A percentile compares a stretch with the other conserved stretches of the same genome.
Conservation (phyloP, 1,139 yeast genomes). For the Protomyces lactucae-debilis region DNA sequence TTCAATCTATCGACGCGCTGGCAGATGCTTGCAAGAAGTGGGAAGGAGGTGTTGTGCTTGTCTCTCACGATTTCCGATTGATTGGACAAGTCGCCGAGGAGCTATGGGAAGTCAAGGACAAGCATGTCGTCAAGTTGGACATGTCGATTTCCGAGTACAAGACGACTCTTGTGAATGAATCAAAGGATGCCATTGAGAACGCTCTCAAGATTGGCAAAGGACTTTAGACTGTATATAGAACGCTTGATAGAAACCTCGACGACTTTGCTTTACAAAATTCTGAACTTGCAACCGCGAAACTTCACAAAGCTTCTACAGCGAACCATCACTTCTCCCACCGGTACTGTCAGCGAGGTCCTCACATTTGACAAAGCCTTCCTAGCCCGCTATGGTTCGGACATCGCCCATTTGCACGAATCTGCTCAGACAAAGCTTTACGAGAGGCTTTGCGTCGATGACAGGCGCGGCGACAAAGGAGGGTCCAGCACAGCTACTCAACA, state of each 20-base stretch:
- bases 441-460: not conserved
- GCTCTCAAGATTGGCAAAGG: constrained; percentile 25
- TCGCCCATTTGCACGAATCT: not conserved
- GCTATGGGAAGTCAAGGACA: constrained; percentile 32
- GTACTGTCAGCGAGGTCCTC: too few relatives aligned
- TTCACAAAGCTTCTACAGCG: too few relatives aligned
- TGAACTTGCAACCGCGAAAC: too few relatives aligned
- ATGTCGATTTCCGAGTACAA: constrained; percentile 29
- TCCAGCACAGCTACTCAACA: not conserved
- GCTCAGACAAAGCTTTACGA: not conserved
- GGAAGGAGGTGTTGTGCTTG: constrained; percentile 98
- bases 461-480: not conserved
- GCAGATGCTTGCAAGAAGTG: constrained; percentile 93
- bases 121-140: constrained; percentile 28
- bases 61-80: constrained; percentile 98
- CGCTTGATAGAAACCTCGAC: too few relatives aligned
- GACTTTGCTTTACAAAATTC: too few relatives aligned
- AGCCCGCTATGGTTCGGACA: too few relatives aligned
- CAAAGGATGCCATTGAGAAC: constrained; percentile 27
- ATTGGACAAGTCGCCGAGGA: constrained; percentile 97
- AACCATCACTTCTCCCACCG: too few relatives aligned
- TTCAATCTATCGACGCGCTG: constrained; percentile 93
- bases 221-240: not conserved
- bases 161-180: constrained; percentile 24
- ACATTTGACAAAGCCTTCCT: too few relatives aligned